A percentile compares a stretch with the other conserved stretches of the same genome.
Evolutionary conservation across 768 basidiomycete species (phyloP).

Genomic region (Auricularia heimuer): DNA sequence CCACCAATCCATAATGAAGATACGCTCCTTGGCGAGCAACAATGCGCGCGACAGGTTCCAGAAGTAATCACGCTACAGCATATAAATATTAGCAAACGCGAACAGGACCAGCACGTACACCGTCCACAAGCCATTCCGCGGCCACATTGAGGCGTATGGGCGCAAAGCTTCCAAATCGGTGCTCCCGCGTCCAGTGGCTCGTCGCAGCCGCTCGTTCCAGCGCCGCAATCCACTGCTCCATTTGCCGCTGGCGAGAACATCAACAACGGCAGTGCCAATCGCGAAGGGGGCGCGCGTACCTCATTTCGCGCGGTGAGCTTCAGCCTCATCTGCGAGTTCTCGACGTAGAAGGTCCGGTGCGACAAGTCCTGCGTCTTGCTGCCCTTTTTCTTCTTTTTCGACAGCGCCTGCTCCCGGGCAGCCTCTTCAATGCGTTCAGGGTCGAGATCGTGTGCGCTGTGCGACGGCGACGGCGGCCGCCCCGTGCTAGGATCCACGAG

Average conservation of each 20-base stretch:
- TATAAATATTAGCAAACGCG: not conserved
- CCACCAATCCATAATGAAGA: slow-evolving; percentile 99
- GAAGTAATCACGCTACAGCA: slow-evolving; percentile 80
- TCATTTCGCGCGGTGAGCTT: slow-evolving; percentile 85
- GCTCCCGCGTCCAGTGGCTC: slow-evolving; percentile 67
- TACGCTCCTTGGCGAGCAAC: slow-evolving; percentile 72
- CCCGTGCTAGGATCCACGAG: slow-evolving; percentile 73
- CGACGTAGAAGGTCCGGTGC: slow-evolving; percentile 89
- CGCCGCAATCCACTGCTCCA: slow-evolving; percentile 94
- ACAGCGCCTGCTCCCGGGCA: slow-evolving; percentile 14
- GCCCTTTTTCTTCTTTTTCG: slow-evolving; percentile 37
- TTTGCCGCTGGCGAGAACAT: slow-evolving; percentile 58
- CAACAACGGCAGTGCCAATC: not conserved
- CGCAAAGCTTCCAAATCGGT: slow-evolving; percentile 91
- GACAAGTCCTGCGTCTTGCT: slow-evolving; percentile 55
- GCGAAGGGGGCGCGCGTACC: slow-evolving; percentile 30
- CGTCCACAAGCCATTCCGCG: slow-evolving; percentile 97
- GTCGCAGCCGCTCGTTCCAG: slow-evolving; percentile 69
- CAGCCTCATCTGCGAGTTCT: slow-evolving; percentile 82
- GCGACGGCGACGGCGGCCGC: not conserved
- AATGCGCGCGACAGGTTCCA: slow-evolving; percentile 95
- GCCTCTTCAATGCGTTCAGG: slow-evolving; percentile 7
- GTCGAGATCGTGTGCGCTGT: not conserved
- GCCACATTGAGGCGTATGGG: slow-evolving; percentile 88
- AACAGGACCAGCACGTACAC: slow-evolving; percentile 40